These are phyloP conservation scores for Podaxis rugospora DNA, from an alignment of 768 basidiomycete species.

Conservation along the genomic window DNA sequence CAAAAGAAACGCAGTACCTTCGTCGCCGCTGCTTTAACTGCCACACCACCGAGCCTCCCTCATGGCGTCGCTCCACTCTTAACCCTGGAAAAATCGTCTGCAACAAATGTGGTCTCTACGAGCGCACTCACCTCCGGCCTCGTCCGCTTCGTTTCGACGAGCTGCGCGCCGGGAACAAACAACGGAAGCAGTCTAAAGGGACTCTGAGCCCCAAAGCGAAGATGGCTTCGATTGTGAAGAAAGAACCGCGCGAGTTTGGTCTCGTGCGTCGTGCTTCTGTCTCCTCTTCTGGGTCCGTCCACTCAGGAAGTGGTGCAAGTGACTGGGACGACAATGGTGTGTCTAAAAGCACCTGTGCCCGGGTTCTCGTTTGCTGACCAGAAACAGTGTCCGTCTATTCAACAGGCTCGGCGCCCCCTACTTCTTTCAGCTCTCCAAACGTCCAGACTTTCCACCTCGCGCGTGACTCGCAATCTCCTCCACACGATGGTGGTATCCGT, in stretches of 20 bases:
- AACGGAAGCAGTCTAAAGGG: constrained; percentile 51
- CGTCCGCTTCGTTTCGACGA: constrained; percentile 86
- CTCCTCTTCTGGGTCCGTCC: constrained; percentile 53
- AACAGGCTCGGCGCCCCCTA: constrained; percentile 55
- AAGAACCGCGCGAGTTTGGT: constrained; percentile 52
- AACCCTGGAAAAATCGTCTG: constrained; percentile 92
- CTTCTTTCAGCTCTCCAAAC: constrained; percentile 66
- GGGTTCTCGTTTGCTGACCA: constrained; percentile 17
- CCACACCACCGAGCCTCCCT: constrained; percentile 87
- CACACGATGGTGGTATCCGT: constrained; percentile 50
- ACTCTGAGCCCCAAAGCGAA: constrained; percentile 33
- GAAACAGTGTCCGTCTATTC: constrained; percentile 47
- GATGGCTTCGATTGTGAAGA: constrained; percentile 47
- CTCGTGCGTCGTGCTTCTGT: constrained; percentile 59
- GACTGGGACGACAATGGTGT: constrained; percentile 83
- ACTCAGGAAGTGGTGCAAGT: constrained; percentile 54
- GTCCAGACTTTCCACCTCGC: constrained; percentile 57
- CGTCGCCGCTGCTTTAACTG: constrained; percentile 88
- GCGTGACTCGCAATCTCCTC: constrained; percentile 44
- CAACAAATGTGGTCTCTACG: constrained; percentile 91
- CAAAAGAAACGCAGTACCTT: constrained; percentile 88
- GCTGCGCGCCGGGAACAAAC: constrained; percentile 81
- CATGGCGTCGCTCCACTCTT: constrained; percentile 83
- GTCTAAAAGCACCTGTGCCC: constrained; percentile 24
- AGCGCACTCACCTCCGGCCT: constrained; percentile 81